Base-by-base conservation (phyloP, 2,329 filamentous ascomycete species). In the Phaeoacremonium minimum region DNA sequence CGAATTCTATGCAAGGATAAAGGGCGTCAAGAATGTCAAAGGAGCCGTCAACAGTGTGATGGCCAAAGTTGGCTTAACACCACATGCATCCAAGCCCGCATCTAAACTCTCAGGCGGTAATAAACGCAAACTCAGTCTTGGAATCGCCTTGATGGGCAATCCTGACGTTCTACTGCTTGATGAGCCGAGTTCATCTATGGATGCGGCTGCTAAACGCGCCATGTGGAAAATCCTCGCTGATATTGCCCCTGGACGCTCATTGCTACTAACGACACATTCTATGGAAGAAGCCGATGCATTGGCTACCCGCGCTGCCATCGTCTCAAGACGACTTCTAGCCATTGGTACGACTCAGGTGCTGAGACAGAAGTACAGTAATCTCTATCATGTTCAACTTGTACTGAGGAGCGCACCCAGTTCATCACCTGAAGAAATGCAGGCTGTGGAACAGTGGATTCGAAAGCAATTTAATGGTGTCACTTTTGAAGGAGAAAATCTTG, bases 261-360 rank as follows among this genome's bases (percentile, higher is more conserved):
- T 96, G 13, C 70, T 97, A 3, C 73, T 97, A 14, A 96, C 91
- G 0, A 96, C 91, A 0, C 91, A 97, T 58, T 87, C 80, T 32
- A 95, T 96, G 89, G 90, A 96, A 57, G 91, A 96, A 62, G 91
- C 90, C 1, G 88, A 95, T 52, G 89, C 89, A 1, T 71, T 97
- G 3, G 90, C 90, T 0, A 80, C 80, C 18, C 75, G 88, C 2
- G 88, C 85, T 0, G 91, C 88, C 11, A 95, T 97, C 47, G 80
- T 97, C 63, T 87, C 89, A 7, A 76, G 78, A 48, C 75, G 81
- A 18, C 94, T 96, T 87, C 71, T 96, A 15, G 90, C 89, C 1
- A 70, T 93, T 7, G 90, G 90, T 4, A 85, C 82, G 0, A 83
- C 81, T 1, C 79, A 87, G 20, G 67, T 81, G 39, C 69, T 96